Percentiles rank a stretch among this genome's conserved stretches.
Conservation (phyloP, 345 rosid genomes). For the Acer campestre region DNA sequence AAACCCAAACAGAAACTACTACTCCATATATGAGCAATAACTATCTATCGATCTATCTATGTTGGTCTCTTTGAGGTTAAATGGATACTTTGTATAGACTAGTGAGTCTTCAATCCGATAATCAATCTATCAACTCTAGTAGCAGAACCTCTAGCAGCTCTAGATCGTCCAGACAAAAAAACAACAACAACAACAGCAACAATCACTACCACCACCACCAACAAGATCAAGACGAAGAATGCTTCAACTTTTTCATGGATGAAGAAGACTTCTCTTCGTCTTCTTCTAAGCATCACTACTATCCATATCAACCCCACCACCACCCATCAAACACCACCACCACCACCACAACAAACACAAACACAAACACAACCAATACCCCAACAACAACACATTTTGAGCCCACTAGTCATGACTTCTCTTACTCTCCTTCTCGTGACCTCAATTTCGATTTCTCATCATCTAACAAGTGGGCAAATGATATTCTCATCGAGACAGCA, state of each 20-base stretch:
- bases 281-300: conserved; percentile 57
- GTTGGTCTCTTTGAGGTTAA: conserved; percentile 55
- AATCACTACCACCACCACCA: conserved; percentile 26
- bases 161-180: conserved; percentile 68
- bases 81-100: conserved; percentile 98
- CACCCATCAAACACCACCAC: conserved; percentile 37
- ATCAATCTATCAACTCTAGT: conserved; percentile 79
- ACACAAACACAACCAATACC: conserved; percentile 24
- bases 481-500: conserved; percentile 68
- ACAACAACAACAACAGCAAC: neutral
- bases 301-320: conserved; percentile 39
- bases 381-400: conserved; percentile 35
- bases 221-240: conserved; percentile 70
- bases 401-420: conserved; percentile 36
- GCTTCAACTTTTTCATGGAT: conserved; percentile 99
- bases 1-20: neutral
- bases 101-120: conserved; percentile 72
- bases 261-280: conserved; percentile 99
- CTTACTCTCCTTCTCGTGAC: conserved; percentile 50
- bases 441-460: conserved; percentile 64
- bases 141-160: conserved; percentile 76
- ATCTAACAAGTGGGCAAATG: conserved; percentile 62
- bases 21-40: too few relatives aligned
- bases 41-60: conserved; percentile 18
- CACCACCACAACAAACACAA: conserved; percentile 29